Evolutionary conservation across 1,139 yeast species (phyloP).

Genomic region (Nakaseomyces glabratus): DNA sequence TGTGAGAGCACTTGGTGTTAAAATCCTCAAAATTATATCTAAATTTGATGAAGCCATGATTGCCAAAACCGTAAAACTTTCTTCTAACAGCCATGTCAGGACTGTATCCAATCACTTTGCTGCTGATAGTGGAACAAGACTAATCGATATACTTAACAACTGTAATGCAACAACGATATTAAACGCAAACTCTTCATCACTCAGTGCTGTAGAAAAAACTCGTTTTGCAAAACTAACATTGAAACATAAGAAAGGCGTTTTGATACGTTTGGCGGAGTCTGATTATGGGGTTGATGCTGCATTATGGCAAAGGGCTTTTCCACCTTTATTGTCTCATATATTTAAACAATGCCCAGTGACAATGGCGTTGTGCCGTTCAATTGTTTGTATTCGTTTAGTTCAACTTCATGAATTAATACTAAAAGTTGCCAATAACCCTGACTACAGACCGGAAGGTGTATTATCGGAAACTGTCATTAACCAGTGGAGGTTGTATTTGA

Average conservation of each 20-base stretch:
- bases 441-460: slow-evolving; percentile 30
- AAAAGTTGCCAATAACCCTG: slow-evolving; percentile 46
- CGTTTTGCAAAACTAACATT: slow-evolving; percentile 56
- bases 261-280: slow-evolving; percentile 73
- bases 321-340: slow-evolving; percentile 59
- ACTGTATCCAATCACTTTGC: slow-evolving; percentile 57
- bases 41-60: slow-evolving; percentile 77
- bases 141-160: slow-evolving; percentile 68
- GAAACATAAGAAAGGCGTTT: slow-evolving; percentile 49
- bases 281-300: slow-evolving; percentile 95
- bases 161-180: slow-evolving; percentile 62
- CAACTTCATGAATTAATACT: slow-evolving; percentile 79
- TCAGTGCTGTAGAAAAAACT: slow-evolving; percentile 75
- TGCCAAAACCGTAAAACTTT: slow-evolving; percentile 36
- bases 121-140: slow-evolving; percentile 69
- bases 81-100: slow-evolving; percentile 40
- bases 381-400: slow-evolving; percentile 79
- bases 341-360: slow-evolving; percentile 86
- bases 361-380: slow-evolving; percentile 87
- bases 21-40: slow-evolving; percentile 65
- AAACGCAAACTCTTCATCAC: slow-evolving; percentile 42
- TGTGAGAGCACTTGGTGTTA: slow-evolving; percentile 64
- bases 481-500: slow-evolving; percentile 82
- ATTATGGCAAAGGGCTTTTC: slow-evolving; percentile 84
- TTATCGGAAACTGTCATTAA: slow-evolving; percentile 72